Evolutionary conservation across 1,284 basidiomycete species (phyloP), one percentile per base, ranked within the genome.

Genomic region (Heliocybe sulcata): DNA sequence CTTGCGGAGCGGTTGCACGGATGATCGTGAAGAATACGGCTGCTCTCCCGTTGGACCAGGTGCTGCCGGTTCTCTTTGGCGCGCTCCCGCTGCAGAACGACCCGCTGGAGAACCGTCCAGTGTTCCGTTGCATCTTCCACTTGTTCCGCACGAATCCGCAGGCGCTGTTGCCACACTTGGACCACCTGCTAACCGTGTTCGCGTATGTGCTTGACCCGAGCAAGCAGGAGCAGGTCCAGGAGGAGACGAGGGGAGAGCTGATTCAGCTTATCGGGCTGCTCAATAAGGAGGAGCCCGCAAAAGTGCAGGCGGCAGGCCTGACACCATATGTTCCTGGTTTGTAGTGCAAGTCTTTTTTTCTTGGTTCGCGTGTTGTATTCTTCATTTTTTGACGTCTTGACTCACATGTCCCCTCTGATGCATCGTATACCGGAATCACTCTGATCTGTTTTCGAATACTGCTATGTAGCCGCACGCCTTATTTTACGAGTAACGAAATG

Each of bases 41-140:
- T 3, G 92, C 90, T 3, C 73, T 99, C 23, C 97, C 97, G 22
- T 81, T 99, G 47, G 93, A 95, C 56, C 87, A 92, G 69, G 93
- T 96, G 47, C 79, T 98, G 26, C 92, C 94, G 1, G 78, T 93
- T 54, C 83, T 98, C 66, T 75, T 97, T 57, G 78, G 77, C 33
- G 86, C 90, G 45, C 79, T 99, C 45, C 96, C 96, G 2, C 76
- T 99, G 60, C 85, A 87, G 67, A 87, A 92, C 67, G 95, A 98
- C 72, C 83, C 81, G 64, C 81, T 94, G 53, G 94, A 97, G 75
- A 95, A 96, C 72, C 78, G 84, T 27, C 89, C 95, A 0, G 86
- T 95, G 49, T 96, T 97, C 82, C 82, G 85, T 48, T 88, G 91
- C 25, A 78, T 99, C 65, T 94, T 99, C 82, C 79, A 87, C 60